Conservation (phyloP, 352 stramenopile species). For the Pythium dissimile region DNA sequence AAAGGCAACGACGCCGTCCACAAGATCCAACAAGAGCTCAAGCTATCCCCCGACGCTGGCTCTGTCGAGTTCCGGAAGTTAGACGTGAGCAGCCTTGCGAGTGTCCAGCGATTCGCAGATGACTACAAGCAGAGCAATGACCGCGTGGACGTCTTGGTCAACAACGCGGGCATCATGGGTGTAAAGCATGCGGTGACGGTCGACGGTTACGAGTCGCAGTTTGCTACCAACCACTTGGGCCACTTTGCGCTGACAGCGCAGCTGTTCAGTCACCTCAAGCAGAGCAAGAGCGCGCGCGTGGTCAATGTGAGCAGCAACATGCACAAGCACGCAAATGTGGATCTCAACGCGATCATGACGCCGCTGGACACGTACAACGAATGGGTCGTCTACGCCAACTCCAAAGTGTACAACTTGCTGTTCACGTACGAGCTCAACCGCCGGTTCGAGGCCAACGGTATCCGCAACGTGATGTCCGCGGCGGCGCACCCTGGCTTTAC, state of each 20-base stretch:
- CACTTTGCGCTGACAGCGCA: slow-evolving; percentile 26
- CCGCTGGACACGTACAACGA: slow-evolving; percentile 32
- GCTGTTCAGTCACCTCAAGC: slow-evolving; percentile 22
- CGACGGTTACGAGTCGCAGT: not conserved
- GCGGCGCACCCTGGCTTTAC: slow-evolving; percentile 32
- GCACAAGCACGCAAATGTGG: slow-evolving; percentile 30
- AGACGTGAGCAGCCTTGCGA: slow-evolving; percentile 17
- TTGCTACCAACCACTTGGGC: slow-evolving; percentile 1
- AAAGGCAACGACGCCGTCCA: slow-evolving; percentile 34
- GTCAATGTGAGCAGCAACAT: slow-evolving; percentile 40
- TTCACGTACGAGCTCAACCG: slow-evolving; percentile 42
- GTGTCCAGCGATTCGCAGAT: slow-evolving; percentile 18
- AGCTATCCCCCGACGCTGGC: slow-evolving; percentile 27
- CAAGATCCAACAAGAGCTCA: slow-evolving; percentile 21
- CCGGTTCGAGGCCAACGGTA: slow-evolving; percentile 17
- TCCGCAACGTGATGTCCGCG: slow-evolving; percentile 22
- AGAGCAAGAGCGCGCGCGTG: slow-evolving; percentile 17
- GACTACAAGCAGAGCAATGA: slow-evolving; percentile 13
- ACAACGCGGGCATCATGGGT: slow-evolving; percentile 2
- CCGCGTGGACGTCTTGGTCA: slow-evolving; percentile 22
- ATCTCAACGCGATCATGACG: slow-evolving; percentile 31
- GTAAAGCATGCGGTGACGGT: not conserved
- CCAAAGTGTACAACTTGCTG: slow-evolving; percentile 44
- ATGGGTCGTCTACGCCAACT: slow-evolving; percentile 25
- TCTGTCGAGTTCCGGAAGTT: slow-evolving; percentile 19